A percentile compares a stretch with the other conserved stretches of the same genome.
Conservation (phyloP, 441 rosid species). For the Viola pubescens region DNA sequence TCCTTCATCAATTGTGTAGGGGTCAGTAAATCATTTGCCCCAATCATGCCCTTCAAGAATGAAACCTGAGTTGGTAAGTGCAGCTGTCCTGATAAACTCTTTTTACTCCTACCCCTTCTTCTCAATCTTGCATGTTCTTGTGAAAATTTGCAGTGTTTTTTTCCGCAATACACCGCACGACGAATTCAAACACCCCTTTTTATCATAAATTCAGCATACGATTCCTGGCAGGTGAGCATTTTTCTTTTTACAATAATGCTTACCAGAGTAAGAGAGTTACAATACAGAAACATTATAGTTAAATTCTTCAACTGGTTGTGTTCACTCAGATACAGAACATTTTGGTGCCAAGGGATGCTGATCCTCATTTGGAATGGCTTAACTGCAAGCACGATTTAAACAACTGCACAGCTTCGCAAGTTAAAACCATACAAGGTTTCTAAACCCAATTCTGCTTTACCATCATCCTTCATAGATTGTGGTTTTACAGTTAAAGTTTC, state of each 20-base stretch:
- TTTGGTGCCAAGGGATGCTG: slow-evolving; percentile 71
- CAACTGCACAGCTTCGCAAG: slow-evolving; percentile 46
- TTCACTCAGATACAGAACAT: slow-evolving; percentile 60
- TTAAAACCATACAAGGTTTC: slow-evolving; percentile 66
- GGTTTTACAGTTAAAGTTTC: neutral
- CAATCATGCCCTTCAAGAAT: slow-evolving; percentile 59
- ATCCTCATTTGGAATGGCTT: slow-evolving; percentile 66
- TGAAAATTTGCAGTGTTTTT: slow-evolving; percentile 59
- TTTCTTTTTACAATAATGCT: slow-evolving; percentile 7
- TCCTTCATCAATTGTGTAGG: slow-evolving; percentile 32
- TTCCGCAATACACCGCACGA: slow-evolving; percentile 64
- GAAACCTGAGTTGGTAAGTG: slow-evolving; percentile 46
- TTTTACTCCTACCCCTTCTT: slow-evolving; percentile 8
- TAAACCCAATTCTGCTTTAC: neutral
- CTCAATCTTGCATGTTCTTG: neutral
- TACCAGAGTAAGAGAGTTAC: no score
- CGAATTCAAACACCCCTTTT: slow-evolving; percentile 76
- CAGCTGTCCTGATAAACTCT: slow-evolving; percentile 5
- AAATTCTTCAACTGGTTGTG: neutral
- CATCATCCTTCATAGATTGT: no score
- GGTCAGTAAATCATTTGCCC: slow-evolving; percentile 68
- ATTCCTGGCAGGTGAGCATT: slow-evolving; percentile 84
- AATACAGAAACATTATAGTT: no score
- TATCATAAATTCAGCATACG: slow-evolving; percentile 78
- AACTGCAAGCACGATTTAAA: slow-evolving; percentile 66